phyloP scores from a whole-genome alignment of 805 yeast species.

The Nakazawaea ishiwadae region DNA sequence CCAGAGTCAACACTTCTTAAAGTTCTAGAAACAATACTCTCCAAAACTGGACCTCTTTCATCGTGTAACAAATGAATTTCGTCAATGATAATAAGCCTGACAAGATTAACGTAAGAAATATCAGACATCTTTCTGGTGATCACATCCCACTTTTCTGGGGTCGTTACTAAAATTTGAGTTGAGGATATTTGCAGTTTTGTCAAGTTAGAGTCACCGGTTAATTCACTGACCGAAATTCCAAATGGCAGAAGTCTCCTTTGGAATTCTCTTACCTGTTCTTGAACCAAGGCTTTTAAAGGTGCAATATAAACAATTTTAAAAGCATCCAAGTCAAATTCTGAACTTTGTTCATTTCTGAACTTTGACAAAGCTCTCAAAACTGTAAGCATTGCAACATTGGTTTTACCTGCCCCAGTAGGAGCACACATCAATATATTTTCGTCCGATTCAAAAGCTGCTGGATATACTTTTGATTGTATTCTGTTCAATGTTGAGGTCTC shows the following conservation, averaged over 20 bases:
- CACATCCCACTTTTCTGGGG: constrained; percentile 98
- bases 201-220: constrained; percentile 85
- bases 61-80: constrained; percentile 93
- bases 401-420: constrained; percentile 98
- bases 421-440: constrained; percentile 83
- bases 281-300: constrained; percentile 91
- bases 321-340: constrained; percentile 45
- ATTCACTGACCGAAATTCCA: constrained; percentile 74
- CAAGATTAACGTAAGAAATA: constrained; percentile 56
- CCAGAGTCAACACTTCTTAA: constrained; percentile 42
- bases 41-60: constrained; percentile 92
- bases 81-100: constrained; percentile 75
- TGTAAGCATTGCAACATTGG: constrained; percentile 90
- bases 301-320: constrained; percentile 87
- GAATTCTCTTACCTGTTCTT: constrained; percentile 89
- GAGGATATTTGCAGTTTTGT: constrained; percentile 70
- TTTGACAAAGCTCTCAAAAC: constrained; percentile 59
- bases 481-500: constrained; percentile 70
- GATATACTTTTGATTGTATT: constrained; percentile 79
- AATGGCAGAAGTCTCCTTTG: constrained; percentile 58
- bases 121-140: constrained; percentile 80
- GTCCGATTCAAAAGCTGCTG: constrained; percentile 69
- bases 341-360: constrained; percentile 39
- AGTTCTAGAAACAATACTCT: constrained; percentile 78
- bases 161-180: constrained; percentile 82